Base-by-base conservation (phyloP, 2,329 filamentous ascomycete genomes). In the Chaetomiaceae sp. region DNA sequence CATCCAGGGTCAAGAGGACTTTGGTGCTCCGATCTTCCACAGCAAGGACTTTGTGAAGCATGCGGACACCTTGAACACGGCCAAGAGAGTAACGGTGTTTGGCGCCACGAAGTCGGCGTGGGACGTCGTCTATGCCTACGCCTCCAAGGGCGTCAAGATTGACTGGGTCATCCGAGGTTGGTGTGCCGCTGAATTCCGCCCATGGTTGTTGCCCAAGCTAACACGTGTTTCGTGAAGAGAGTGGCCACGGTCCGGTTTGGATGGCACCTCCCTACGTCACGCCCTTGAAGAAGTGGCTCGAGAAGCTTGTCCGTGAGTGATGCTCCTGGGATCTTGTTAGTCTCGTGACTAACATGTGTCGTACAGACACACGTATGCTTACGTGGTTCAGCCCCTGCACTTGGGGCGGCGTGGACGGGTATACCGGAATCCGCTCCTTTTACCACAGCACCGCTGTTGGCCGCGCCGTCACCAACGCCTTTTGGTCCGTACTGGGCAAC, bases 381-480 rank as follows among this genome's bases (percentile, higher is more conserved):
- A 87, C 82, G 2, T 90, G 85, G 83, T 83, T 91, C 68, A 84
- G 81, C 47, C 88, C 88, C 0, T 91, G 87, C 64, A 77, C 87
- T 14, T 91, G 85, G 84, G 85, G 83, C 4, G 72, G 75, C 1
- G 78, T 76, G 2, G 84, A 83, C 62, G 85, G 84, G 1, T 86
- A 78, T 59, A 71, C 75, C 12, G 70, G 69, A 11, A 71, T 81
- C 2, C 75, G 82, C 3, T 64, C 67, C 9, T 81, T 85, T 55
- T 71, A 84, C 43, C 83, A 87, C 58, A 49, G 74, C 20, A 85
- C 80, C 0, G 67, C 71, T 31, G 49, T 85, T 2, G 84, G 84
- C 2, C 75, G 81, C 0, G 71, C 70, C 47, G 66, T 87, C 19
- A 77, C 81, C 4, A 71, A 78, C 36, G 65, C 67, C 0, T 85